Evolutionary conservation across 2,329 filamentous ascomycete genomes (phyloP).

Genomic region (Drechslerella dactyloides): DNA sequence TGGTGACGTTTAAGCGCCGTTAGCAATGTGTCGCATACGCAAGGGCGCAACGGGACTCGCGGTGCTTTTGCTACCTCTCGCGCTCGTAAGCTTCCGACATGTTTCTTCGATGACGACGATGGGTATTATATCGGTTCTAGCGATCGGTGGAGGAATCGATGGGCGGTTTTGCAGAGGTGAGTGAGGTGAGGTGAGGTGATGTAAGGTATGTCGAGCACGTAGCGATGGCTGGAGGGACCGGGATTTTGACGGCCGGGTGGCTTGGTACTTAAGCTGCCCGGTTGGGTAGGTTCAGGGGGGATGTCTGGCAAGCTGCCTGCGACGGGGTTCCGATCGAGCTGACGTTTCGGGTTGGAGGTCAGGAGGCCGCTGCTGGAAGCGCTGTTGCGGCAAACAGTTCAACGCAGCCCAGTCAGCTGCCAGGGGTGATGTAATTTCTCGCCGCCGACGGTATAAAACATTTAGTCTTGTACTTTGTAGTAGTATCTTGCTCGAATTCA

Average conservation of each 20-base stretch:
- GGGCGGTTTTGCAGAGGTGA: background rate
- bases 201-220: background rate
- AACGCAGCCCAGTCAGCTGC: background rate
- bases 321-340: conserved; percentile 33
- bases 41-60: conserved; percentile 4
- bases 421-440: too few species aligned
- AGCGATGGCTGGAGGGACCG: conserved; percentile 2
- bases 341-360: conserved; percentile 39
- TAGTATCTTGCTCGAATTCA: too few species aligned
- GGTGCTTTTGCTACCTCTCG: conserved; percentile 62
- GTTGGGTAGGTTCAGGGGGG: background rate
- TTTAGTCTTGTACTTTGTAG: too few species aligned
- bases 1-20: conserved; percentile 37
- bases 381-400: background rate
- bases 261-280: background rate
- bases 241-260: conserved; percentile 16
- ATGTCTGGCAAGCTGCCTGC: conserved; percentile 4
- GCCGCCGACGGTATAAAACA: too few species aligned
- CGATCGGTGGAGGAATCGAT: conserved; percentile 3
- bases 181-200: background rate
- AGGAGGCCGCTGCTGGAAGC: conserved; percentile 24
- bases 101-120: conserved; percentile 43
- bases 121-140: background rate
- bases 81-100: conserved; percentile 68
- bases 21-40: conserved; percentile 13